Evolutionary conservation across 2,329 filamentous ascomycete species (phyloP), one percentile per base, ranked within the genome.

Genomic region (Thelonectria discophora): DNA sequence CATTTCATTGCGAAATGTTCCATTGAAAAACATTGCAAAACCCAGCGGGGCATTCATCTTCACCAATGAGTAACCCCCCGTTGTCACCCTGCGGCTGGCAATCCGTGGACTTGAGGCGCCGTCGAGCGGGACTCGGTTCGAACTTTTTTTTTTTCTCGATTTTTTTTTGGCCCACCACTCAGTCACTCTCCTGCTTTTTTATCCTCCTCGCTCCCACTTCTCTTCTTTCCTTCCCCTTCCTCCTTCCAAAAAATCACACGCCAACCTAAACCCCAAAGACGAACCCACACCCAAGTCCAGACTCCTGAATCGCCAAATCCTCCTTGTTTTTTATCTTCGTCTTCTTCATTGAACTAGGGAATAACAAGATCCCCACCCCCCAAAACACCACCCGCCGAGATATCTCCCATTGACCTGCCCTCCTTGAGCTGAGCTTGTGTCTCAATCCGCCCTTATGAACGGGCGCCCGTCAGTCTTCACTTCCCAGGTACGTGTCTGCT

Each of bases 381-480:
- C 24, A 4, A 24, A 24, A 24, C 4, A 34, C 55, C 56, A 40
- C 57, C 17, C 46, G 60, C 59, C 53, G 24, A 24, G 24, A 62
- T 64, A 57, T 58, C 39, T 40, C 11, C 58, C 40, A 18, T 39
- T 39, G 18, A 59, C 62, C 24, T 65, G 63, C 63, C 58, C 69
- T 50, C 55, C 55, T 70, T 72, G 71, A 76, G 67, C 73, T 68
- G 76, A 74, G 68, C 68, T 71, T 69, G 70, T 69, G 60, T 74
- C 72, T 66, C 64, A 79, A 84, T 80, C 84, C 84, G 90, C 88
- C 85, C 89, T 89, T 90, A 93, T 93, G 90, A 90, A 89, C 90
- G 90, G 90, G 84, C 89, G 89, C 86, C 85, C 86, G 82, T 92
- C 91, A 80, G 86, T 90, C 80, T 94, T 93, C 84, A 94, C 91